These are phyloP conservation scores for Kodamaea restingae DNA, from an alignment of 805 yeast species.

Conservation along the genomic window DNA sequence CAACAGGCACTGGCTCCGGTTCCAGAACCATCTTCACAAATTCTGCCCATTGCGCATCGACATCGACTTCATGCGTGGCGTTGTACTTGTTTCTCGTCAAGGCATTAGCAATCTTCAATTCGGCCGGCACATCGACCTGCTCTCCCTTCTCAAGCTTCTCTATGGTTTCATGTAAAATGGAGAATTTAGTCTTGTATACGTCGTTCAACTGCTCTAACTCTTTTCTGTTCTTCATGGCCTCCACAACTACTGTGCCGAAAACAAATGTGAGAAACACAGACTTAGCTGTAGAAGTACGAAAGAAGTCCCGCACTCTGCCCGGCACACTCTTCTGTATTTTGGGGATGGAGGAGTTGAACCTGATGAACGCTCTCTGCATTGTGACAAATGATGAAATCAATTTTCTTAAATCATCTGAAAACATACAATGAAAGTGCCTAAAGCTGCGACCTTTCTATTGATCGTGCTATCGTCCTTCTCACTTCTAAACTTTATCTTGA, in stretches of 20 bases:
- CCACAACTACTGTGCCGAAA: constrained; percentile 46
- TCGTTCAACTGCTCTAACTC: constrained; percentile 39
- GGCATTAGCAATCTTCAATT: constrained; percentile 39
- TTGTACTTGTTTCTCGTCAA: constrained; percentile 36
- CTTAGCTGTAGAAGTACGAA: constrained; percentile 34
- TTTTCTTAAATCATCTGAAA: not conserved
- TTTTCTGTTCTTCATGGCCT: constrained; percentile 43
- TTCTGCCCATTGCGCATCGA: constrained; percentile 36
- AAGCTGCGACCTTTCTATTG: constrained; percentile 31
- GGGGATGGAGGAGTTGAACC: constrained; percentile 7
- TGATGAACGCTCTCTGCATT: not conserved
- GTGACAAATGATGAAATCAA: not conserved
- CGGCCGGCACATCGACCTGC: constrained; percentile 40
- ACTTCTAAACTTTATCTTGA: constrained; percentile 30
- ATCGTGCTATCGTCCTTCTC: constrained; percentile 30
- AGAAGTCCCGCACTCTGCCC: constrained; percentile 20
- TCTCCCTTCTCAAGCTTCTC: constrained; percentile 29
- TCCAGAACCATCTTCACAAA: constrained; percentile 26
- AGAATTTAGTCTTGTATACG: constrained; percentile 35
- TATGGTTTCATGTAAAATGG: constrained; percentile 28
- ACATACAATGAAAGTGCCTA: constrained; percentile 29
- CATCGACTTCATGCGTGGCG: constrained; percentile 32
- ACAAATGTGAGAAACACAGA: constrained; percentile 34
- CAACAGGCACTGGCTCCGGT: constrained; percentile 1
- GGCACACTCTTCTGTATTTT: not conserved